Base-by-base conservation (phyloP, 2,329 filamentous ascomycete species). In the Aspergillus sp. region DNA sequence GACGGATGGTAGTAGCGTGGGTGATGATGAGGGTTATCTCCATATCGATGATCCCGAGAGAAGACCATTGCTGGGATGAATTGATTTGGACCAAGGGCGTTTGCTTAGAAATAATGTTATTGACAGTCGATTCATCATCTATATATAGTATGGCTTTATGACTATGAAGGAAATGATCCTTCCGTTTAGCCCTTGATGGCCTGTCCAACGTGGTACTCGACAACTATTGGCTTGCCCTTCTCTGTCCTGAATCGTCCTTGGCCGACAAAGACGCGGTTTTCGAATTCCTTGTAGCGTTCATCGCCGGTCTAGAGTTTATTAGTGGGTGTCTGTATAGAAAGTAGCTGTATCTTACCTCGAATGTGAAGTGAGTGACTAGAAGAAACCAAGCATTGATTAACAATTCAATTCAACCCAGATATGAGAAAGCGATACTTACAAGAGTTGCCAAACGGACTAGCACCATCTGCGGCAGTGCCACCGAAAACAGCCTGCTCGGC, bases 121-220 rank as follows among this genome's bases (percentile, higher is more conserved):
- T 19, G 19, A 19, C 19, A 19, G 19, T 19, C 19, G 19, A 19
- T 19, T 19, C 19, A 19, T 19, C 19, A 19, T 19, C n/a, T n/a
- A 19, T 19, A 19, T 19, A 19, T 19, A 19, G 19, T 19, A 19
- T 19, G 19, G 19, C 4, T 19, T 19, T 19, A 19, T 43, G 27
- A 5, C 27, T 26, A 19, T 37, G 11, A 34, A 13, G 2, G 5
- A 34, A 8, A 34, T 37, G 12, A 26, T 11, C 19, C 13, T 7
- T 13, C 10, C 32, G 11, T 27, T 49, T 43, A 60, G 13, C 47
- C 55, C 32, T 55, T 48, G 38, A 59, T 42, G 37, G 69, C 64
- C 54, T 65, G 60, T 48, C 69, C 66, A 44, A 72, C 61, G 36
- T 65, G 64, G 47, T 72, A 72, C 51, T 72, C 68, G 12, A 71